A percentile compares a stretch with the other conserved stretches of the same genome.
Evolutionary conservation across 192 early-diverging fungal genomes (phyloP).

Genomic region (Coemansia sp.): DNA sequence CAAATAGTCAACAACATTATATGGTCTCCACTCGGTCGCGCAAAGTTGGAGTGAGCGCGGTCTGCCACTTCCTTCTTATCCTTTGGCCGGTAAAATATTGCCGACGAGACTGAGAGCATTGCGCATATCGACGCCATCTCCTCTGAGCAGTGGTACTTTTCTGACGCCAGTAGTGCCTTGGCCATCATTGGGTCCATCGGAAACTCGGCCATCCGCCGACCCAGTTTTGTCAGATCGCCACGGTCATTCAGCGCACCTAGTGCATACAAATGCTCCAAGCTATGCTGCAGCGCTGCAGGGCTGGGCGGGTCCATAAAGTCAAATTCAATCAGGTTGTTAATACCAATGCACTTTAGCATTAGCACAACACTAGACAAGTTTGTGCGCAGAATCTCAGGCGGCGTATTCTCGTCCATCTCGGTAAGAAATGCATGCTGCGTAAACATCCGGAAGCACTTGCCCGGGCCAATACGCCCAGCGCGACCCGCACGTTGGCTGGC

Average conservation of each 20-base stretch:
- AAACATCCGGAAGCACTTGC: constrained; percentile 96
- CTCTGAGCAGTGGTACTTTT: constrained; percentile 92
- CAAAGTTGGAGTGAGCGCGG: constrained; percentile 86
- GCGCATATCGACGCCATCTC: constrained; percentile 89
- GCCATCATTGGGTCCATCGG: constrained; percentile 95
- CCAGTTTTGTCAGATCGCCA: constrained; percentile 93
- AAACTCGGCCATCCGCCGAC: constrained; percentile 97
- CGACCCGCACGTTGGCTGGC: constrained; percentile 93
- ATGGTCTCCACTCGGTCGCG: constrained; percentile 93
- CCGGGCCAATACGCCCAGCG: constrained; percentile 94
- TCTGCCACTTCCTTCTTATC: constrained; percentile 93
- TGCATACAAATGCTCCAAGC: constrained; percentile 88
- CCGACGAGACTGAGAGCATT: constrained; percentile 86
- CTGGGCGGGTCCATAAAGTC: constrained; percentile 99
- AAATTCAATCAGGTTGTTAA: constrained; percentile 95
- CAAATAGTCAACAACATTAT: constrained; percentile 88
- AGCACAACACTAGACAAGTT: constrained; percentile 91
- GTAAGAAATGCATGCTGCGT: constrained; percentile 88
- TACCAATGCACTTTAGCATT: constrained; percentile 91
- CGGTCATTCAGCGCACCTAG: constrained; percentile 89
- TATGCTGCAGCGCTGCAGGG: constrained; percentile 85
- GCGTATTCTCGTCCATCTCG: constrained; percentile 92
- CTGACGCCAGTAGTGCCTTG: constrained; percentile 86
- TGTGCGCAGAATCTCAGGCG: constrained; percentile 96
- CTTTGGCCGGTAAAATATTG: constrained; percentile 82